A percentile compares a stretch with the other conserved stretches of the same genome.
These are phyloP conservation scores for Stephania yunnanensis DNA, from an alignment of 164 flowering plant genomes.

Conservation along the genomic window DNA sequence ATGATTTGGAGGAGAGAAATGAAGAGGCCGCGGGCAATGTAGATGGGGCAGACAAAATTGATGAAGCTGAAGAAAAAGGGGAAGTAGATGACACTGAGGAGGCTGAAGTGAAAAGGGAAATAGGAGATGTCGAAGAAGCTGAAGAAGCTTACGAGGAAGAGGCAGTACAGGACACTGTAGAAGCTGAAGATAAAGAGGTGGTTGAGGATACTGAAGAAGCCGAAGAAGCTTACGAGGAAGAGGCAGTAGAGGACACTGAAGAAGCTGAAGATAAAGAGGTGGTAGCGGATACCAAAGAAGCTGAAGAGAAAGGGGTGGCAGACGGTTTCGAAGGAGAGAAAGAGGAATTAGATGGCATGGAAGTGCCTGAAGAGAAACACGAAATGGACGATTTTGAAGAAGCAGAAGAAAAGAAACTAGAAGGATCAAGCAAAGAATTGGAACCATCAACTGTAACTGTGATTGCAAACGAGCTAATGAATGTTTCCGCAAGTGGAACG, in stretches of 20 bases:
- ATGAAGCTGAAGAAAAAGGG: slow-evolving; percentile 1
- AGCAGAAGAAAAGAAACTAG: not conserved
- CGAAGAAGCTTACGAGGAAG: not conserved
- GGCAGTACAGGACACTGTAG: not conserved
- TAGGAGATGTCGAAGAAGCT: not conserved
- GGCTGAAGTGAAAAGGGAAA: not conserved
- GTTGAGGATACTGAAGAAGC: not conserved
- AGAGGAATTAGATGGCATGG: not conserved
- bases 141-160: not conserved
- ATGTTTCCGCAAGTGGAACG: not conserved
- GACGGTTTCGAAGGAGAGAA: not conserved
- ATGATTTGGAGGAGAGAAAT: not conserved
- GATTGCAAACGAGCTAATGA: not conserved
- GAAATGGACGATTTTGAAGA: not conserved
- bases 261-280: not conserved
- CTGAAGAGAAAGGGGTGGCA: not conserved
- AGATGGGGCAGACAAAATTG: not conserved
- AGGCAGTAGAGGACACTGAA: not conserved
- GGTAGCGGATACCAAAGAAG: not conserved
- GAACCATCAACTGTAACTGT: not conserved
- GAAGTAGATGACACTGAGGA: not conserved
- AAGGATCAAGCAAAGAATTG: not conserved
- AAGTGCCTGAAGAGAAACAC: not conserved
- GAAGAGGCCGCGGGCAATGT: slow-evolving; percentile 1
- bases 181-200: not conserved